phyloP scores from a whole-genome alignment of 192 early-diverging fungal genomes.

The Coemansia sp. region DNA sequence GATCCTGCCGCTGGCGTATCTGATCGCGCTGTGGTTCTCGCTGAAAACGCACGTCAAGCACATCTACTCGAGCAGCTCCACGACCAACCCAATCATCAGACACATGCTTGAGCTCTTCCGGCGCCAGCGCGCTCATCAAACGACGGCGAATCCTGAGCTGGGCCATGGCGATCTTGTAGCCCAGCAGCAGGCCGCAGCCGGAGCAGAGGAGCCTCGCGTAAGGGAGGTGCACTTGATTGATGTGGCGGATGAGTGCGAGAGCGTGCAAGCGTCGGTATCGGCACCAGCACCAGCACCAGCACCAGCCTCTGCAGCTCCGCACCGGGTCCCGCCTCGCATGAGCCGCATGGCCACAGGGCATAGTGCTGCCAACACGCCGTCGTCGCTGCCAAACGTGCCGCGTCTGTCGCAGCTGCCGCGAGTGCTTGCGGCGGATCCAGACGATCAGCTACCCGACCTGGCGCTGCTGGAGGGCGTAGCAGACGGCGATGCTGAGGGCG shows the following conservation, averaged over 20 bases:
- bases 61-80: slow-evolving; percentile 58
- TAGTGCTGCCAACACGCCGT: slow-evolving; percentile 41
- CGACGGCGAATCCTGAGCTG: not conserved
- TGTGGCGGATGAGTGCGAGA: slow-evolving; percentile 3
- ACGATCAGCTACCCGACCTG: slow-evolving; percentile 48
- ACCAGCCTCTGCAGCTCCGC: not conserved
- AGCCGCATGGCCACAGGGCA: slow-evolving; percentile 10
- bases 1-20: slow-evolving; percentile 75
- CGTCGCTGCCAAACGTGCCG: slow-evolving; percentile 49
- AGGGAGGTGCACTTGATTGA: not conserved
- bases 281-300: not conserved
- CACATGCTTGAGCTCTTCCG: slow-evolving; percentile 64
- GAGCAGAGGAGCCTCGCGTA: slow-evolving; percentile 4
- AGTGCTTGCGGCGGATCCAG: slow-evolving; percentile 52
- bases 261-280: not conserved
- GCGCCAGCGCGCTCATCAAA: slow-evolving; percentile 31
- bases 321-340: not conserved
- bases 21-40: slow-evolving; percentile 90
- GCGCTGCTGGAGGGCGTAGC: slow-evolving; percentile 39
- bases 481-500: slow-evolving; percentile 58
- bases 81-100: slow-evolving; percentile 46
- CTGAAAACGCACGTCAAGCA: slow-evolving; percentile 85
- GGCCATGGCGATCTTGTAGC: not conserved
- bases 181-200: slow-evolving; percentile 6
- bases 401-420: slow-evolving; percentile 49